phyloP scores from a whole-genome alignment of 2,329 filamentous ascomycete genomes.

The Knufia fluminis region DNA sequence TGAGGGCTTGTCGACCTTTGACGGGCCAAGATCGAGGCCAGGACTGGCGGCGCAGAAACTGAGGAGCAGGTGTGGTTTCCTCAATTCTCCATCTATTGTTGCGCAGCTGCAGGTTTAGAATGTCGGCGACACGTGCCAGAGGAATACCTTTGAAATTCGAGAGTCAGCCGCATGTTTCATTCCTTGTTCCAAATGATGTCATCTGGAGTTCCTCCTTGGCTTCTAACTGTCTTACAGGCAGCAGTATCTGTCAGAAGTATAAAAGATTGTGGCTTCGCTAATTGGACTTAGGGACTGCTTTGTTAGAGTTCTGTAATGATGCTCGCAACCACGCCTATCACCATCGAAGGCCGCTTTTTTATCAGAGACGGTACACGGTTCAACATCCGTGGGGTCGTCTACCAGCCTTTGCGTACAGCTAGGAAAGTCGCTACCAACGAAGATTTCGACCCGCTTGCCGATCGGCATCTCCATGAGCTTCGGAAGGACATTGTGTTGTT shows the following conservation, averaged over 20 bases:
- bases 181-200: too few relatives aligned
- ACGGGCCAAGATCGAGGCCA: neutral
- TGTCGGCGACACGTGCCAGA: too few relatives aligned
- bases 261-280: too few relatives aligned
- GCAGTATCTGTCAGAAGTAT: too few relatives aligned
- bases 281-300: too few relatives aligned
- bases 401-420: neutral
- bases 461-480: constrained; percentile 21
- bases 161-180: too few relatives aligned
- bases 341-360: neutral
- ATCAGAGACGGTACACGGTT: constrained; percentile 1
- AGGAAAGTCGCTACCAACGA: neutral
- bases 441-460: constrained; percentile 1
- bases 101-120: constrained; percentile 8
- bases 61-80: constrained; percentile 4
- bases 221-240: too few relatives aligned
- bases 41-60: constrained; percentile 4
- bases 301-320: too few relatives aligned
- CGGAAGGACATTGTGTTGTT: constrained; percentile 70
- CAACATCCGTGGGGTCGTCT: constrained; percentile 10
- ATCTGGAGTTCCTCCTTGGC: too few relatives aligned
- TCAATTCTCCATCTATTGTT: constrained; percentile 6
- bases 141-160: too few relatives aligned
- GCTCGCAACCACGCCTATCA: neutral
- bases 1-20: constrained; percentile 1